Conservation (phyloP, 2,329 filamentous ascomycete genomes). For the Diaporthe sp. region DNA sequence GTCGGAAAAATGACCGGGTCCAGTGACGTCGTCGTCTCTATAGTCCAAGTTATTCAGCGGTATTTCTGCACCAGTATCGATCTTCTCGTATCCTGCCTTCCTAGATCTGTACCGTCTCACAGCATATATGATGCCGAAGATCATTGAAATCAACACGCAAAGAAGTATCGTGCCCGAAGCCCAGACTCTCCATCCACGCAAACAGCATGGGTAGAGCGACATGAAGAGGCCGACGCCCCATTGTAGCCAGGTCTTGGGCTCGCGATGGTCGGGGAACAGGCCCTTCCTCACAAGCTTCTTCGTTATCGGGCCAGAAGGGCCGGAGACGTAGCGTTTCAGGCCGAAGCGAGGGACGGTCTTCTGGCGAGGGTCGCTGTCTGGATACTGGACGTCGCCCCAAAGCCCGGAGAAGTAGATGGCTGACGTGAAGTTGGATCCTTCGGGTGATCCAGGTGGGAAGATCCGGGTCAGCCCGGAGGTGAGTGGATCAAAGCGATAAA, state of each 20-base stretch:
- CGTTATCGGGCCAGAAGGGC: constrained; percentile 50
- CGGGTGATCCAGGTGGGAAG: constrained; percentile 22
- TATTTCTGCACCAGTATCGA: constrained; percentile 26
- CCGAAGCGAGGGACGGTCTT: constrained; percentile 49
- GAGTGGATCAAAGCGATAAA: constrained; percentile 50
- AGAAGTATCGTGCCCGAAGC: constrained; percentile 44
- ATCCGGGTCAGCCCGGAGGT: constrained; percentile 45
- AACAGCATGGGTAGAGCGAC: constrained; percentile 51
- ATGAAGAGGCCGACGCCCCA: constrained; percentile 48
- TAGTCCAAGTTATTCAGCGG: constrained; percentile 29
- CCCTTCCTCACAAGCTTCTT: constrained; percentile 53
- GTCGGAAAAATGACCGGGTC: background rate
- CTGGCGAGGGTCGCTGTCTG: constrained; percentile 51
- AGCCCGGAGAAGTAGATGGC: constrained; percentile 52
- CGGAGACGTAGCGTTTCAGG: constrained; percentile 50
- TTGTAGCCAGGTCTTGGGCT: constrained; percentile 47
- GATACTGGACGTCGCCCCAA: constrained; percentile 52
- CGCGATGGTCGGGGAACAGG: constrained; percentile 47
- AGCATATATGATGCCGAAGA: constrained; percentile 9
- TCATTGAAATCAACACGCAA: constrained; percentile 21
- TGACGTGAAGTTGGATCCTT: constrained; percentile 48
- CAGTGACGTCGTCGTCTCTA: background rate
- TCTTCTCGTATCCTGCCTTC: constrained; percentile 39
- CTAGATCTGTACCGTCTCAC: constrained; percentile 28
- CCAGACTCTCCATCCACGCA: constrained; percentile 52